Evolutionary conservation across 345 rosid genomes (phyloP).

Genomic region (Triadica sebifera): DNA sequence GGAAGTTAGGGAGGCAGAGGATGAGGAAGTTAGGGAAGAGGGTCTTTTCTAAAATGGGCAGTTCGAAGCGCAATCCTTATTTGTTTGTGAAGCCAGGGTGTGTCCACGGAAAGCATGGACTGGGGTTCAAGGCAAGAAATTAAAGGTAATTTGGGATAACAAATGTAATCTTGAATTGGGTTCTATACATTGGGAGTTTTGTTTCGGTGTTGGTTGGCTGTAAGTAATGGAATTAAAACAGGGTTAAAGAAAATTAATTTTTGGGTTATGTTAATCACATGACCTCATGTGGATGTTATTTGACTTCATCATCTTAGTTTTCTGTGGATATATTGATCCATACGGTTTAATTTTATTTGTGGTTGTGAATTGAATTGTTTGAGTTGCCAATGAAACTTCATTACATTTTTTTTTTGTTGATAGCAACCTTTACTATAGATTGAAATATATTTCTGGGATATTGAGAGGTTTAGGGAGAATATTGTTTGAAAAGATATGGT

Average conservation of each 20-base stretch:
- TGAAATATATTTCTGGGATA: too few species aligned
- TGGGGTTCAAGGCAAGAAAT: conserved; percentile 39
- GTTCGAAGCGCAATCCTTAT: conserved; percentile 30
- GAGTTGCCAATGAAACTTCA: too few species aligned
- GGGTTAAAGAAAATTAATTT: background rate
- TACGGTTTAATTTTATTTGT: background rate
- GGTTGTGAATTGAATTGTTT: background rate
- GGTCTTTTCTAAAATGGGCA: conserved; percentile 34
- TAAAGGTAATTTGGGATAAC: background rate
- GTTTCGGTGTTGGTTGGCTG: background rate
- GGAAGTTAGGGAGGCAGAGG: conserved; percentile 49
- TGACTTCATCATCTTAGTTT: background rate
- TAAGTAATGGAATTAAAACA: conserved; percentile 10
- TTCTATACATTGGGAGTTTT: background rate
- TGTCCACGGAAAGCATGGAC: conserved; percentile 52
- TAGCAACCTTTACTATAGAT: too few species aligned
- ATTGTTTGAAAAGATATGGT: conserved; percentile 7
- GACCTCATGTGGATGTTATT: background rate
- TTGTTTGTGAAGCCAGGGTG: conserved; percentile 45
- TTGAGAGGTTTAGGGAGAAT: background rate
- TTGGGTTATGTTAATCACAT: conserved; percentile 13
- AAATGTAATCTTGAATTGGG: conserved; percentile 1
- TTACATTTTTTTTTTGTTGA: background rate
- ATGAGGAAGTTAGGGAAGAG: conserved; percentile 57
- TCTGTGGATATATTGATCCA: background rate